These are phyloP conservation scores for Gracilaria gracilis DNA, from an alignment of 23 red algal genomes.

Conservation along the genomic window DNA sequence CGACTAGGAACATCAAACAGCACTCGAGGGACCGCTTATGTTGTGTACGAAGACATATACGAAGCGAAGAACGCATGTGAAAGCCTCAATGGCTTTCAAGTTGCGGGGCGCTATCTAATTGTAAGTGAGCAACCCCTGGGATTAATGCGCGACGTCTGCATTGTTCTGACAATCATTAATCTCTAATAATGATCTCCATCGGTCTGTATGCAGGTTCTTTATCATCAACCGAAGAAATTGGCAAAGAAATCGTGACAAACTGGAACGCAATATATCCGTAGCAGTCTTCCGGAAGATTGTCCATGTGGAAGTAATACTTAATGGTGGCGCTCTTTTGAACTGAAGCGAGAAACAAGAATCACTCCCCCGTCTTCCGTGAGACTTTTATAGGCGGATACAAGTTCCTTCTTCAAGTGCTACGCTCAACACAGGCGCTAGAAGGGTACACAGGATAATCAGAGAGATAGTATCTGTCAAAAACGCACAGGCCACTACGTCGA, in stretches of 20 bases:
- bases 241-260: conserved; percentile 37
- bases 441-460: background rate
- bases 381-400: background rate
- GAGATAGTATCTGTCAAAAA: background rate
- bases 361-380: background rate
- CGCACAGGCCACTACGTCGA: background rate
- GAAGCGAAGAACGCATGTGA: conserved; percentile 90
- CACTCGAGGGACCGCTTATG: conserved; percentile 90
- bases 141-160: background rate
- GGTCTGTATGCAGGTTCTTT: conserved; percentile 60
- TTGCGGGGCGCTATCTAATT: conserved; percentile 86
- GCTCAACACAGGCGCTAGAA: background rate
- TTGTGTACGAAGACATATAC: conserved; percentile 90
- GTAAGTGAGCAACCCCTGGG: conserved; percentile 11
- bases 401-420: background rate
- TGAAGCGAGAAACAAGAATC: background rate
- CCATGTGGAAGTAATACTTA: background rate
- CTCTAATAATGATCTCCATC: background rate
- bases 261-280: background rate
- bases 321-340: background rate
- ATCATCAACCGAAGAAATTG: conserved; percentile 84
- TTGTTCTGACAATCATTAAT: background rate
- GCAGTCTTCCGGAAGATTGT: background rate
- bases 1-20: conserved; percentile 74
- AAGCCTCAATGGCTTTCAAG: conserved; percentile 89